Conservation (phyloP, 768 basidiomycete genomes). For the Phylloporus rhodoxanthus region DNA sequence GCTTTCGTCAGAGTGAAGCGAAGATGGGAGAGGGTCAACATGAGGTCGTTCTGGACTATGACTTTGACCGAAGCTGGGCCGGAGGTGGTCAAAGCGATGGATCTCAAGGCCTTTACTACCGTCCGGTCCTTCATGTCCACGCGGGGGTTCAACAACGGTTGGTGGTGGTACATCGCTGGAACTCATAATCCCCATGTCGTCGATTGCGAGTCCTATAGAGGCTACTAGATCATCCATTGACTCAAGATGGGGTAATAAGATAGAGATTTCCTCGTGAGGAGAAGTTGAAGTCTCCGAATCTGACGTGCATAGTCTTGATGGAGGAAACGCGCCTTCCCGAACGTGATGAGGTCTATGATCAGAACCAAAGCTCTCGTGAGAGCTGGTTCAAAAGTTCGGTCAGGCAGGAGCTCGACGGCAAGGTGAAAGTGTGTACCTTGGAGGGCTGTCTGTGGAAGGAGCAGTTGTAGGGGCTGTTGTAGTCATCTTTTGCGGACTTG, state of each 20-base stretch:
- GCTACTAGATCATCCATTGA: conserved; percentile 37
- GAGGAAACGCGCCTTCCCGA: conserved; percentile 66
- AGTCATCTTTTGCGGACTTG: conserved; percentile 25
- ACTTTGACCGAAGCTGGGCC: conserved; percentile 1
- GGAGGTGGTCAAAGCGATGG: conserved; percentile 23
- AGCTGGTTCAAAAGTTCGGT: conserved; percentile 5
- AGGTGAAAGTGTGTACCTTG: conserved; percentile 15
- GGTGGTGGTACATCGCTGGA: conserved; percentile 33
- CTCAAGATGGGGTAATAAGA: conserved; percentile 22
- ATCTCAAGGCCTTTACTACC: conserved; percentile 28
- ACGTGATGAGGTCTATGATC: conserved; percentile 27
- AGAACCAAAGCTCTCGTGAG: conserved; percentile 21
- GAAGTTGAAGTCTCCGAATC: conserved; percentile 15
- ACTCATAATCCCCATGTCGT: conserved; percentile 33
- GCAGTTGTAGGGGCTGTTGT: neutral
- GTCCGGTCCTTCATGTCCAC: conserved; percentile 28
- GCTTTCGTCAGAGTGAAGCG: conserved; percentile 20
- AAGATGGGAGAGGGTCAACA: conserved; percentile 8
- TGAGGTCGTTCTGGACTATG: conserved; percentile 13
- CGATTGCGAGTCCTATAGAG: conserved; percentile 34
- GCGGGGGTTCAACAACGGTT: conserved; percentile 37
- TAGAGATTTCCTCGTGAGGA: conserved; percentile 15
- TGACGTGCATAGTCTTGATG: conserved; percentile 33
- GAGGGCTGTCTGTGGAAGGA: conserved; percentile 8
- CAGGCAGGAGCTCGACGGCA: neutral